Evolutionary conservation across 306 rosid genomes (phyloP), one percentile per base, ranked within the genome.

Genomic region (Prosopis cineraria): DNA sequence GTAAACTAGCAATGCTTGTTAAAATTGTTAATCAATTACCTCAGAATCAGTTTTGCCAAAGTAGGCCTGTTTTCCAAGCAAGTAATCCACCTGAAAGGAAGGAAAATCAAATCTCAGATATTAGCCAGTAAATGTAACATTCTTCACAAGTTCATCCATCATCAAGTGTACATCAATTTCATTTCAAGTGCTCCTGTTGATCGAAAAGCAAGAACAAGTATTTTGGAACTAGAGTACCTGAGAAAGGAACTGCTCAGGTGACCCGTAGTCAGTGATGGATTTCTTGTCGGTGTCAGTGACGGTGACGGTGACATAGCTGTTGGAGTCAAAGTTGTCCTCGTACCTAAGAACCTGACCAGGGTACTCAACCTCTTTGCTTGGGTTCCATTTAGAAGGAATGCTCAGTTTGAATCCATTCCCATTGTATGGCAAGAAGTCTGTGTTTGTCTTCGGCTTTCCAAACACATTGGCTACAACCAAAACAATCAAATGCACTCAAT

Each of bases 271-370:
- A 24, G 93, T 87, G 91, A 94, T 92, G 69, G 94, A 79, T 72
- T 89, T 92, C 90, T 94, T 94, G 52, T 94, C 98, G 41, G 95
- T 90, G 30, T 90, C 55, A 70, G 79, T 88, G 81, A 94, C 74
- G 1, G 72, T 81, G 77, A 94, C 98, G 19, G 87, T 1, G 53
- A 94, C 73, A 72, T 90, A 84, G 92, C 84, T 92, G 85, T 81
- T 94, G 73, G 87, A 0, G 75, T 94, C 97, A 34, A 89, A 89
- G 85, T 94, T 94, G 71, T 94, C 97, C 85, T 94, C 98, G 10
- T 86, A 94, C 81, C 98, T 86, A 31, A 94, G 96, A 82, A 94
- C 97, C 84, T 88, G 93, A 14, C 97, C 98, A 0, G 98, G 98
- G 87, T 5, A 94, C 55, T 94, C 98, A 47, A 77, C 58, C 79